Conservation (phyloP, 768 basidiomycete species). For the Calocybe cyanea region DNA sequence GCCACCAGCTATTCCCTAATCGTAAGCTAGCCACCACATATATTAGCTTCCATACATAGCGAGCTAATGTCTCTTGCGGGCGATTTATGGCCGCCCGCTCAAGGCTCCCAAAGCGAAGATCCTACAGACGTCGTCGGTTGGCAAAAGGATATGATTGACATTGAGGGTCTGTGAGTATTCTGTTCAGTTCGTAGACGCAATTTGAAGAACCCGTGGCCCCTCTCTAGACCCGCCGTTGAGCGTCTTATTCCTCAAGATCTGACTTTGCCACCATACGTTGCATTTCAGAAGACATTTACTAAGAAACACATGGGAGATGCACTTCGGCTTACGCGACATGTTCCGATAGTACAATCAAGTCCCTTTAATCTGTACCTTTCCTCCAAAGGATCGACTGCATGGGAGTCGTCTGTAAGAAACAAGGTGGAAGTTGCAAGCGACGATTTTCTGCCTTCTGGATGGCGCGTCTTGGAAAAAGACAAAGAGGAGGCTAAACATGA, state of each 20-base stretch:
- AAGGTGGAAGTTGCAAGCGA: conserved; percentile 46
- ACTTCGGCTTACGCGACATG: conserved; percentile 61
- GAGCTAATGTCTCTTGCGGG: conserved; percentile 49
- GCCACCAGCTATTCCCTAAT: conserved; percentile 16
- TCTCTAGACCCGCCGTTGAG: conserved; percentile 37
- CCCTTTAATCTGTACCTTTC: conserved; percentile 68
- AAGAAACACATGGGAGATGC: conserved; percentile 58
- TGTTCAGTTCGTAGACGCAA: background rate
- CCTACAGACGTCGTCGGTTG: conserved; percentile 25
- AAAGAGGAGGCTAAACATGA: conserved; percentile 26
- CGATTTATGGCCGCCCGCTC: conserved; percentile 51
- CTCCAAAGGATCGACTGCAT: conserved; percentile 70
- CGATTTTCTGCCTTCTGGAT: conserved; percentile 62
- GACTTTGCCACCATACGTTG: conserved; percentile 42
- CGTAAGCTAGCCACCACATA: conserved; percentile 56
- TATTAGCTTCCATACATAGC: conserved; percentile 52
- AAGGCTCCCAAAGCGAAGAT: conserved; percentile 15
- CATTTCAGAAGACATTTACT: conserved; percentile 53
- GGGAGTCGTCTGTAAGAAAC: conserved; percentile 67
- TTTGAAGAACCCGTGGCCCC: background rate
- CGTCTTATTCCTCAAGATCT: conserved; percentile 49
- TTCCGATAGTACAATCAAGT: conserved; percentile 48
- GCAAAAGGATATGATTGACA: conserved; percentile 41
- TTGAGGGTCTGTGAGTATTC: conserved; percentile 58
- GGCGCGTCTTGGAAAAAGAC: conserved; percentile 65